Evolutionary conservation across 2,329 filamentous ascomycete genomes (phyloP).

Genomic region (Cladosporium sp.): DNA sequence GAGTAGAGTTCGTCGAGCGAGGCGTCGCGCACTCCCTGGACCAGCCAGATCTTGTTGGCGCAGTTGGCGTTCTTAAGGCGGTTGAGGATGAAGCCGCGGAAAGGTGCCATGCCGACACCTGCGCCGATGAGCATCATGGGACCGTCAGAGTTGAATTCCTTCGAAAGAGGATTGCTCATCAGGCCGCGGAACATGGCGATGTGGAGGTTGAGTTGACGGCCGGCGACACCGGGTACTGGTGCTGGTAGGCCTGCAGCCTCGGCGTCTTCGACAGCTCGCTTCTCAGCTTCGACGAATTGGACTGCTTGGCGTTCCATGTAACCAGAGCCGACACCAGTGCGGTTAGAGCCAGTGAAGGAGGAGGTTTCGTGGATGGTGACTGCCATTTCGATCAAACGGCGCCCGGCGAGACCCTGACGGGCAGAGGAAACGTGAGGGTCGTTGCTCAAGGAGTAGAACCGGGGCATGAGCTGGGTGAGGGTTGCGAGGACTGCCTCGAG

Average conservation of each 20-base stretch:
- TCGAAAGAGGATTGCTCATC: conserved; percentile 93
- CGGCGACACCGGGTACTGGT: conserved; percentile 32
- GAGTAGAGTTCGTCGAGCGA: conserved; percentile 94
- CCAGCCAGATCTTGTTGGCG: conserved; percentile 96
- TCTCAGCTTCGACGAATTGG: conserved; percentile 65
- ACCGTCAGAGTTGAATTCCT: conserved; percentile 86
- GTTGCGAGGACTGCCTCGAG: conserved; percentile 75
- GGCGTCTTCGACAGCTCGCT: conserved; percentile 48
- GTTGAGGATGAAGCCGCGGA: conserved; percentile 95
- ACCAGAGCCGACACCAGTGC: conserved; percentile 88
- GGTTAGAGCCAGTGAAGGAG: conserved; percentile 64
- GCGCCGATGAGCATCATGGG: conserved; percentile 98
- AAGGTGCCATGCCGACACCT: conserved; percentile 93
- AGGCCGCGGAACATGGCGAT: conserved; percentile 97
- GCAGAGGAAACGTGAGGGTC: conserved; percentile 79
- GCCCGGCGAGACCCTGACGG: conserved; percentile 63
- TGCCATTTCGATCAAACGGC: conserved; percentile 89
- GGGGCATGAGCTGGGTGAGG: conserved; percentile 87
- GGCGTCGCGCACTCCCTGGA: conserved; percentile 91
- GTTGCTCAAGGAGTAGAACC: conserved; percentile 97
- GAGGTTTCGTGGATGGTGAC: conserved; percentile 87
- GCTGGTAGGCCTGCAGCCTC: conserved; percentile 38
- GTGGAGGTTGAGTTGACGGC: conserved; percentile 56
- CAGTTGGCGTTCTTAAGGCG: conserved; percentile 91
- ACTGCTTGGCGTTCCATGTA: conserved; percentile 85